A percentile compares a stretch with the other conserved stretches of the same genome.
phyloP scores from a whole-genome alignment of 306 rosid genomes.

The Lathyrus sativus region DNA sequence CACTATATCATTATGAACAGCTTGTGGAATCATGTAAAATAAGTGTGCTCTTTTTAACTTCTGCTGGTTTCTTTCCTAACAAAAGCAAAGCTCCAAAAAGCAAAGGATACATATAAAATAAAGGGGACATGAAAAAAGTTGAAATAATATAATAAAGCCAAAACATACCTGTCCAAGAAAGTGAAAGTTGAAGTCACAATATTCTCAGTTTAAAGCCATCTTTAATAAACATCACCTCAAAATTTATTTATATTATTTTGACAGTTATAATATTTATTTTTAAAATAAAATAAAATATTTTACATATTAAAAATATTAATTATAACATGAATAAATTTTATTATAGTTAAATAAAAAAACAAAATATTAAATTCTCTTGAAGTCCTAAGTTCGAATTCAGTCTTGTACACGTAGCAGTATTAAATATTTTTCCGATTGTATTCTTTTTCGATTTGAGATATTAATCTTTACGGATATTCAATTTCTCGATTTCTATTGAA shows the following conservation, averaged over 20 bases:
- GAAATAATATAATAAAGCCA: constrained; percentile 41
- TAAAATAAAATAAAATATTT: too few species aligned
- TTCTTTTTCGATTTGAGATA: too few species aligned
- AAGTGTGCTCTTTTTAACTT: neutral
- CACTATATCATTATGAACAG: neutral
- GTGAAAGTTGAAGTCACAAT: constrained; percentile 44
- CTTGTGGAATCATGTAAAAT: neutral
- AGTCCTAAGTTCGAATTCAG: too few species aligned
- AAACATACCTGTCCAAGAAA: constrained; percentile 43
- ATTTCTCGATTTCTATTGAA: too few species aligned
- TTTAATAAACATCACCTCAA: constrained; percentile 15
- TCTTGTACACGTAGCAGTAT: too few species aligned
- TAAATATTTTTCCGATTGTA: too few species aligned
- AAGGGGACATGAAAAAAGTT: constrained; percentile 31
- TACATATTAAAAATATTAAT: too few species aligned
- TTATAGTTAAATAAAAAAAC: too few species aligned
- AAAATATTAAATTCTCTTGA: too few species aligned
- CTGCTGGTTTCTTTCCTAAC: neutral
- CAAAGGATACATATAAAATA: neutral
- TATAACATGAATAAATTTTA: too few species aligned
- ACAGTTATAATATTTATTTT: too few species aligned
- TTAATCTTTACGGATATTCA: too few species aligned
- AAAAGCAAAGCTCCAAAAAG: constrained; percentile 6
- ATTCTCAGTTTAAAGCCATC: constrained; percentile 16
- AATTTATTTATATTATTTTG: neutral